Conservation (phyloP, 257 asterid species). For the Solanum corneliomulleri region DNA sequence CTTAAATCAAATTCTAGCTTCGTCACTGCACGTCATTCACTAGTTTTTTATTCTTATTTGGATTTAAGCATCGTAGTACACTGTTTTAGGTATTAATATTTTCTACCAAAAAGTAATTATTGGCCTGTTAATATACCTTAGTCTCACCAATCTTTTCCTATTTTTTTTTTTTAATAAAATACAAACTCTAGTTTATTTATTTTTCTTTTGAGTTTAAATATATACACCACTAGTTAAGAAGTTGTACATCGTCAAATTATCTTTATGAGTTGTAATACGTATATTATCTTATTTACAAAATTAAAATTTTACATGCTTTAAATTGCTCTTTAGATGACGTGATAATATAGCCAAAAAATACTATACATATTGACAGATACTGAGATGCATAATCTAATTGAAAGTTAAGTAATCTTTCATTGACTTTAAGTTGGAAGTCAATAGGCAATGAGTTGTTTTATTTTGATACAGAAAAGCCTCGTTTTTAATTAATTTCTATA, state of each 20-base stretch:
- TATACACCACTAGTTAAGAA: background rate
- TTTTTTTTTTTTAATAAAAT: background rate
- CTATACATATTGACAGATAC: too few relatives aligned
- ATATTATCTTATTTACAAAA: background rate
- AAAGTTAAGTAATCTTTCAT: too few relatives aligned
- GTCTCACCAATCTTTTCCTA: background rate
- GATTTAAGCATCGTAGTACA: background rate
- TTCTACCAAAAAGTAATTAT: background rate
- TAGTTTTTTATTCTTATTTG: background rate
- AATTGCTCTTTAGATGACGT: too few relatives aligned
- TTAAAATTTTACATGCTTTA: too few relatives aligned
- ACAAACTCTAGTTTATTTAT: background rate
- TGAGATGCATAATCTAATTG: too few relatives aligned
- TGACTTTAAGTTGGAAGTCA: too few relatives aligned
- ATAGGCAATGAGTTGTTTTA: too few relatives aligned
- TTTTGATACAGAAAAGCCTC: too few relatives aligned
- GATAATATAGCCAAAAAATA: too few relatives aligned
- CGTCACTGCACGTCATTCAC: accelerated
- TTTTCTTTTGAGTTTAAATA: background rate
- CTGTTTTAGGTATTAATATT: background rate
- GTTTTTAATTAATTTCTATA: too few relatives aligned
- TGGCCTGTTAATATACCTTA: background rate
- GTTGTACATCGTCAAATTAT: background rate
- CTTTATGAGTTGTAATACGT: background rate
- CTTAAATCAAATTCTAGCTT: too few relatives aligned